Percentiles rank a stretch among this genome's conserved stretches.
Conservation (phyloP, 768 basidiomycete species). For the Agrocybe praecox region DNA sequence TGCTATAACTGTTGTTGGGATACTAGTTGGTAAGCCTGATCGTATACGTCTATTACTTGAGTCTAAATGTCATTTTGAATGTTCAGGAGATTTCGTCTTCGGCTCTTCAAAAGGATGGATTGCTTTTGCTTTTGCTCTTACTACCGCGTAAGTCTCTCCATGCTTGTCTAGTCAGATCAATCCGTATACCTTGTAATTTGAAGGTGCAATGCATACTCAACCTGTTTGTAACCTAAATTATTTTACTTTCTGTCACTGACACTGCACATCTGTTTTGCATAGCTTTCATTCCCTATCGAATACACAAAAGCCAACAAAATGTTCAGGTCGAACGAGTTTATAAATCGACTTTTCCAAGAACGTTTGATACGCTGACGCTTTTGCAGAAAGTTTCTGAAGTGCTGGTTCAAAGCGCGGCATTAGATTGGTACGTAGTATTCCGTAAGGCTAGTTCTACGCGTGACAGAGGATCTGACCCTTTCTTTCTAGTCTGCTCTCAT, state of each 20-base stretch:
- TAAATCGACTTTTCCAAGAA: background rate
- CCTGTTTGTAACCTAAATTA: background rate
- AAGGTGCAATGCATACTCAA: conserved; percentile 1
- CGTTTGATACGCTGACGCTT: background rate
- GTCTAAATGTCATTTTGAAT: background rate
- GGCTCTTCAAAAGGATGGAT: conserved; percentile 1
- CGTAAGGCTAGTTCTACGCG: background rate
- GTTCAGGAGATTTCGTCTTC: background rate
- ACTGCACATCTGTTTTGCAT: background rate
- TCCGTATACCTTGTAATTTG: background rate
- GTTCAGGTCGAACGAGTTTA: background rate
- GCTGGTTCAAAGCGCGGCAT: conserved; percentile 1
- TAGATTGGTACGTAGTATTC: background rate
- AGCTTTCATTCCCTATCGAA: background rate
- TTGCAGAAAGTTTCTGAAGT: conserved; percentile 1
- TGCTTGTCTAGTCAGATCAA: background rate
- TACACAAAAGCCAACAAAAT: background rate
- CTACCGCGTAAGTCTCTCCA: background rate
- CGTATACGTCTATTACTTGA: too few species aligned
- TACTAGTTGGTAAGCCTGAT: conserved; percentile 1
- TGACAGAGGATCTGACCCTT: too few species aligned
- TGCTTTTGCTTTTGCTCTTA: background rate
- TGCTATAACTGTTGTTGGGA: background rate
- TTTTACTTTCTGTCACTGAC: too few species aligned
- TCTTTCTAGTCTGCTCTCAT: background rate